Percentiles rank a stretch among this genome's conserved stretches.
phyloP scores from a whole-genome alignment of 176 grass and related monocot genomes.

The Paspalum vaginatum region DNA sequence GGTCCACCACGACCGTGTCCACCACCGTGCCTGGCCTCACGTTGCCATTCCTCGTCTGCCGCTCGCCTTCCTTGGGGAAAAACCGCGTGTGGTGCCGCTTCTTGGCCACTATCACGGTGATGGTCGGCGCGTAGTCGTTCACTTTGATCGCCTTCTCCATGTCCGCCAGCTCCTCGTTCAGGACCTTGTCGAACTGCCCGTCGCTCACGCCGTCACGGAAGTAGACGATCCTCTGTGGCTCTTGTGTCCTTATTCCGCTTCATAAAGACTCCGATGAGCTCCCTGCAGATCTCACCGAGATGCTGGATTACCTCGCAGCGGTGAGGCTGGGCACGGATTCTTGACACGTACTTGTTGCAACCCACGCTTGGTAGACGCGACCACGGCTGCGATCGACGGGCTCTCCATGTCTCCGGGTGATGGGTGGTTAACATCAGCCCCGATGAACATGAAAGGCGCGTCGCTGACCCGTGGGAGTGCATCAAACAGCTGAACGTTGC shows the following conservation, averaged over 20 bases:
- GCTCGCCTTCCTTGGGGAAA: slow-evolving; percentile 42
- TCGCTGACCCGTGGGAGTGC: slow-evolving; percentile 42
- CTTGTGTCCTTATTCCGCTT: slow-evolving; percentile 21
- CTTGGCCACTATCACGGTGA: slow-evolving; percentile 63
- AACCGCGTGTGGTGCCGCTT: slow-evolving; percentile 64
- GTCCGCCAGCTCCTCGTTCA: slow-evolving; percentile 50
- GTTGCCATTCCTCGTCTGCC: slow-evolving; percentile 29
- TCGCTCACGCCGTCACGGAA: slow-evolving; percentile 72
- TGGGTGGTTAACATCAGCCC: slow-evolving; percentile 68
- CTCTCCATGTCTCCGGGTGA: slow-evolving; percentile 45
- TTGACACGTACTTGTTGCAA: slow-evolving; percentile 50
- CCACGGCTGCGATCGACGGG: slow-evolving; percentile 61
- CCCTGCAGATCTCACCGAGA: slow-evolving; percentile 37
- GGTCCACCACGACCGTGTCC: slow-evolving; percentile 53
- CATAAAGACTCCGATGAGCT: slow-evolving; percentile 48
- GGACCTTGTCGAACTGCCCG: slow-evolving; percentile 57
- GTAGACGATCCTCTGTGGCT: slow-evolving; percentile 58
- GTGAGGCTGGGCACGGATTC: slow-evolving; percentile 44
- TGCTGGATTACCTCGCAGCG: slow-evolving; percentile 52
- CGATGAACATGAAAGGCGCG: slow-evolving; percentile 61
- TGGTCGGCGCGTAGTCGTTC: slow-evolving; percentile 44
- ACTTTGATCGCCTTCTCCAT: slow-evolving; percentile 35
- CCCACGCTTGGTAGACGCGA: slow-evolving; percentile 42
- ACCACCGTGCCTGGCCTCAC: slow-evolving; percentile 65
- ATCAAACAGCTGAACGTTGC: slow-evolving; percentile 51